phyloP scores from a whole-genome alignment of 495 filamentous ascomycete species.

The Hypoxylon crocopeplum region DNA sequence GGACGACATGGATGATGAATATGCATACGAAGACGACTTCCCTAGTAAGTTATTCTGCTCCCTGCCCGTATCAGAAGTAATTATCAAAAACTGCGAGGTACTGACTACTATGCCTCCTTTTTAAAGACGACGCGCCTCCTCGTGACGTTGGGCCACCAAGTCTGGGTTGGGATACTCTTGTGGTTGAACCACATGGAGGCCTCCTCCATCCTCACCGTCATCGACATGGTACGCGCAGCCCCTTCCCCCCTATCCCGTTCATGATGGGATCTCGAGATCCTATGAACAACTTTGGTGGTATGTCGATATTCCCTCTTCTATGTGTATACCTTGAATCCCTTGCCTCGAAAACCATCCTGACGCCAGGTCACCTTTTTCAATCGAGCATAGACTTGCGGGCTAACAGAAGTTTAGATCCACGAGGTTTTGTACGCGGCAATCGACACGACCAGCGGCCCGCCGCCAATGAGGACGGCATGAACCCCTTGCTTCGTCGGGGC shows the following conservation, averaged over 20 bases:
- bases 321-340: slow-evolving; percentile 6
- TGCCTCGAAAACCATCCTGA: background rate
- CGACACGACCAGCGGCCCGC: slow-evolving; percentile 37
- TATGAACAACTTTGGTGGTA: slow-evolving; percentile 40
- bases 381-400: slow-evolving; percentile 3
- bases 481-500: slow-evolving; percentile 70
- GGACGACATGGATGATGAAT: slow-evolving; percentile 73
- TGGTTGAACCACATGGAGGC: slow-evolving; percentile 43
- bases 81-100: background rate
- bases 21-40: slow-evolving; percentile 70
- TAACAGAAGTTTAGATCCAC: slow-evolving; percentile 39
- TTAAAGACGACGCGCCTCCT: slow-evolving; percentile 58
- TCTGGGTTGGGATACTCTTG: slow-evolving; percentile 55
- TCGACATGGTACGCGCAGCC: slow-evolving; percentile 42
- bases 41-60: slow-evolving; percentile 64
- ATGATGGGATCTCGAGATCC: slow-evolving; percentile 55
- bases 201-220: slow-evolving; percentile 36
- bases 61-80: background rate
- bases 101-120: slow-evolving; percentile 20
- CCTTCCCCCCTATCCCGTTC: slow-evolving; percentile 48
- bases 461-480: slow-evolving; percentile 74
- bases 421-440: slow-evolving; percentile 49
- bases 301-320: background rate
- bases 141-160: slow-evolving; percentile 45
- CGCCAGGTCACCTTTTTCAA: background rate